Evolutionary conservation across 345 rosid genomes (phyloP), one percentile per base, ranked within the genome.

Genomic region (Salix caprea): DNA sequence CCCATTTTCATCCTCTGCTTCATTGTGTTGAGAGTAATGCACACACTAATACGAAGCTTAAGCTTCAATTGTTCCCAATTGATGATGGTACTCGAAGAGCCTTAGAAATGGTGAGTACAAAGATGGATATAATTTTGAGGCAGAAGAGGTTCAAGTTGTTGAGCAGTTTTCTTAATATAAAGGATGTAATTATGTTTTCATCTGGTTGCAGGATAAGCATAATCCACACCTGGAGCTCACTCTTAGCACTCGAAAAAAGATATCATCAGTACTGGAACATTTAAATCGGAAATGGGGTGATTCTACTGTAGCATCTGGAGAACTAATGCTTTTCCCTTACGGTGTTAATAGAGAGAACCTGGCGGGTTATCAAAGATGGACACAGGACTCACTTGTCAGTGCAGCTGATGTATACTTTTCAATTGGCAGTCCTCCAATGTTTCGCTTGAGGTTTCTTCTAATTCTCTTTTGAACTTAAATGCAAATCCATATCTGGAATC

Each of bases 161-260:
- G 46, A 71, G 52, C 52, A 56, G 12, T 77, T 13, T 60, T 73
- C 12, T 75, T 40, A 60, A 78, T 32, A 30, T 52, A 30, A 30
- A 66, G 48, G 70, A 72, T 72, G 70, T 75, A 58, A 80, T 68
- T 50, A 28, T 52, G 39, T 73, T 56, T 84, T 79, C 77, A 76
- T 84, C 64, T 90, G 62, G 80, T 85, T 2, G 61, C 88, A 96
- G 99, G 97, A 92, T 81, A 90, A 92, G 75, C 99, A 88, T 77
- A 96, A 96, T 80, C 99, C 99, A 7, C 88, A 89, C 82, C 87
- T 96, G 83, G 99, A 96, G 87, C 99, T 96, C 81, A 94, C 99
- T 48, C 98, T 96, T 80, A 90, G 97, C 73, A 85, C 84, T 67
- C 91, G 97, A 73, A 96, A 96, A 87, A 96, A 94, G 89, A 89